Evolutionary conservation across 176 grass and related monocot genomes (phyloP).

Genomic region (Oryza meridionalis): DNA sequence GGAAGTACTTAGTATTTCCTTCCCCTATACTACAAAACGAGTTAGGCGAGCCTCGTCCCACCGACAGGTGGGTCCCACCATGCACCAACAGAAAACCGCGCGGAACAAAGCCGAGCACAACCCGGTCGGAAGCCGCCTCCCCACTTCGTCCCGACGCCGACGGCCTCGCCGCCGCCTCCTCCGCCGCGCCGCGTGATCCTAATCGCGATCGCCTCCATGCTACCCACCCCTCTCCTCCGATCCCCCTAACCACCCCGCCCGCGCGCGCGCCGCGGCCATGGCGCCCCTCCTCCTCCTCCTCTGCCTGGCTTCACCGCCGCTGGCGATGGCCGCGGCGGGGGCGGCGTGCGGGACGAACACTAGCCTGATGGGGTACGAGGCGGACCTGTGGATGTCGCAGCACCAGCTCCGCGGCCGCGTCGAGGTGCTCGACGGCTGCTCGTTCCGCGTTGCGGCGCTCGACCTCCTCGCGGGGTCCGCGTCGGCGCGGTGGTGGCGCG

Average conservation of each 20-base stretch:
- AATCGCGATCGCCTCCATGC: slow-evolving; percentile 42
- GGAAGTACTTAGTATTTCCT: no score
- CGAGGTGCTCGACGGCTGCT: slow-evolving; percentile 76
- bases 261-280: background rate
- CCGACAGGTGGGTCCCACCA: slow-evolving; percentile 32
- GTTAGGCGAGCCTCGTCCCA: background rate
- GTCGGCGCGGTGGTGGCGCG: slow-evolving; percentile 72
- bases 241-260: background rate
- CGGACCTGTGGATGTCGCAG: slow-evolving; percentile 82
- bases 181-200: slow-evolving; percentile 11
- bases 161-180: slow-evolving; percentile 30
- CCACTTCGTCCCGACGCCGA: slow-evolving; percentile 29
- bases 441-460: slow-evolving; percentile 71
- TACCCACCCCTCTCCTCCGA: background rate
- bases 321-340: background rate
- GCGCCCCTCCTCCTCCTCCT: slow-evolving; percentile 26
- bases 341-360: slow-evolving; percentile 56
- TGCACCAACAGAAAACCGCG: slow-evolving; percentile 29
- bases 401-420: slow-evolving; percentile 91
- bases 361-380: slow-evolving; percentile 54
- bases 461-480: slow-evolving; percentile 90
- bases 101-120: slow-evolving; percentile 25
- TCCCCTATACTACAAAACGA: background rate
- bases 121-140: slow-evolving; percentile 15
- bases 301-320: slow-evolving; percentile 18